Evolutionary conservation across 129 eudicot genomes (phyloP).

Genomic region (Deinandra increscens): DNA sequence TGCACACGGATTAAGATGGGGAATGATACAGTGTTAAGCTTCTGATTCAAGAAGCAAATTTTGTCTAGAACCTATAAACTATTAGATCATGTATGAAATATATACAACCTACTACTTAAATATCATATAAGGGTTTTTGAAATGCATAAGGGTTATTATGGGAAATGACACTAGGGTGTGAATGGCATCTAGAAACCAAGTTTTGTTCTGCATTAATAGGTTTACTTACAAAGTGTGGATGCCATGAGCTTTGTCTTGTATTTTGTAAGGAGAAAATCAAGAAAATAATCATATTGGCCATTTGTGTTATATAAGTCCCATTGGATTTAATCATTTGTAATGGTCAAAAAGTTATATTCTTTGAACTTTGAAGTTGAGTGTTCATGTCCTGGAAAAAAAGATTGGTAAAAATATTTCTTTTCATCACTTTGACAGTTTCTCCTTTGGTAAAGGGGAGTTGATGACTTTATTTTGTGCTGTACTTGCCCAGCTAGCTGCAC

Average conservation of each 20-base stretch:
- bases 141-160: neutral
- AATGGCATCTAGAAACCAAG: neutral
- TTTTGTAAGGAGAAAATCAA: neutral
- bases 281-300: neutral
- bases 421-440: too few species aligned
- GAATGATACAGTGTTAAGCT: neutral
- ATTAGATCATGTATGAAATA: constrained; percentile 9
- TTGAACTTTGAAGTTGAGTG: too few species aligned
- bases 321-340: too few species aligned
- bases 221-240: neutral
- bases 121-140: neutral
- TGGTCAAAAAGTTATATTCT: too few species aligned
- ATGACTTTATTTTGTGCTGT: too few species aligned
- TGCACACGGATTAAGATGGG: constrained; percentile 20
- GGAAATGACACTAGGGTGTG: neutral
- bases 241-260: neutral
- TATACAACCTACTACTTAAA: neutral
- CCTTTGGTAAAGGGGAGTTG: neutral
- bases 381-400: too few species aligned
- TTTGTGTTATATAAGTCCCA: neutral
- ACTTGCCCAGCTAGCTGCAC: too few species aligned
- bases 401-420: too few species aligned
- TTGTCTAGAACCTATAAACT: constrained; percentile 10
- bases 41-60: constrained; percentile 18
- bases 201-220: neutral